Evolutionary conservation across 768 basidiomycete genomes (phyloP).

Genomic region (Podaxis mareebaensis): DNA sequence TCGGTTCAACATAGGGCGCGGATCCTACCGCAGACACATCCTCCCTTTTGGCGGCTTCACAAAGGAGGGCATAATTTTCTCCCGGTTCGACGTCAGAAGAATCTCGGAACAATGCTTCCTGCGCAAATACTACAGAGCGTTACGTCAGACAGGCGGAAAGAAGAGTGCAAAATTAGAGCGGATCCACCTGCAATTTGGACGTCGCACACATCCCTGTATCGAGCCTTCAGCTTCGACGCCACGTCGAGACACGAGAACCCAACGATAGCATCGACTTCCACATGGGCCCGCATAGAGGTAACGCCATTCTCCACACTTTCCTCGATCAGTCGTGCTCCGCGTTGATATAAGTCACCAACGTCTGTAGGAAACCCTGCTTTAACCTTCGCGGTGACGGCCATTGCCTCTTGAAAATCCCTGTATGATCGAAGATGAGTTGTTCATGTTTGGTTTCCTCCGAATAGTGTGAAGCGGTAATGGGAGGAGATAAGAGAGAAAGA

Average conservation of each 20-base stretch:
- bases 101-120: conserved; percentile 54
- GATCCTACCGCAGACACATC: conserved; percentile 59
- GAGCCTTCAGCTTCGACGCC: conserved; percentile 46
- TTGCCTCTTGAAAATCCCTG: conserved; percentile 58
- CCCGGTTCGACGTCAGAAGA: conserved; percentile 36
- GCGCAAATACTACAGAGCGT: conserved; percentile 51
- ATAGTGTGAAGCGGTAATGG: background rate
- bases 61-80: conserved; percentile 46
- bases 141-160: background rate
- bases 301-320: conserved; percentile 64
- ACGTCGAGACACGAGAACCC: conserved; percentile 53
- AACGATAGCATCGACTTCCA: conserved; percentile 62
- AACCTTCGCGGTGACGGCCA: conserved; percentile 49
- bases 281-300: conserved; percentile 66
- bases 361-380: conserved; percentile 50
- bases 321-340: conserved; percentile 54
- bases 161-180: conserved; percentile 12
- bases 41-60: conserved; percentile 36
- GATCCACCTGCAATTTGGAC: conserved; percentile 56
- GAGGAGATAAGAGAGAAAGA: background rate
- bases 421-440: conserved; percentile 14
- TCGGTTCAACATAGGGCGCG: conserved; percentile 65
- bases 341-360: conserved; percentile 45
- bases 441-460: background rate
- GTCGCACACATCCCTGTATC: conserved; percentile 48